phyloP scores from a whole-genome alignment of 306 rosid species.

The Prinsepia uniflora region DNA sequence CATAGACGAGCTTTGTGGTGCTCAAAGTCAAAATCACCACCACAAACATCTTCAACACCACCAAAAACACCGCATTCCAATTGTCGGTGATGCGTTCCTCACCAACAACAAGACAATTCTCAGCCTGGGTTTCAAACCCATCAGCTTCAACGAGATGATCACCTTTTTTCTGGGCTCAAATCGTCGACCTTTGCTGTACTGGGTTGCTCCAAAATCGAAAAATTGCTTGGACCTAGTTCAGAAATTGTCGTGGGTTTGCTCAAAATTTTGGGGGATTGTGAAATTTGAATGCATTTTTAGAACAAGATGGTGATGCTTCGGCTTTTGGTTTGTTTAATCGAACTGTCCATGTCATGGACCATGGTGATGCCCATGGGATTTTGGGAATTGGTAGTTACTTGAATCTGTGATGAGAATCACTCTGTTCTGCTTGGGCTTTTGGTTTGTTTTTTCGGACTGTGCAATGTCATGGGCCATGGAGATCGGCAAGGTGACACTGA shows the following conservation, averaged over 20 bases:
- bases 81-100: neutral
- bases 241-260: neutral
- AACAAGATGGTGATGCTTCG: no score
- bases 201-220: neutral
- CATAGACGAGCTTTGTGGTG: constrained; percentile 34
- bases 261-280: no score
- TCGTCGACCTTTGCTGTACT: neutral
- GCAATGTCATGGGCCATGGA: constrained; percentile 25
- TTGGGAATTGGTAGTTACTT: neutral
- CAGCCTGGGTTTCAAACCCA: neutral
- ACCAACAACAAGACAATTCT: neutral
- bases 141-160: constrained; percentile 1
- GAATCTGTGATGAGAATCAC: constrained; percentile 3
- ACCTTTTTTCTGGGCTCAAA: neutral
- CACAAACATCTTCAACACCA: constrained; percentile 31
- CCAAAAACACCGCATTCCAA: constrained; percentile 5
- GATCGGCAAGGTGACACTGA: constrained; percentile 57
- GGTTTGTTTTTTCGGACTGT: neutral
- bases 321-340: no score
- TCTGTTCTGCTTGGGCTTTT: neutral
- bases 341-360: no score
- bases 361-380: neutral
- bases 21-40: constrained; percentile 37
- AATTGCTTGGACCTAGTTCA: neutral
- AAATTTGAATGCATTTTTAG: no score